These are phyloP conservation scores for Pyrenochaeta sp. DNA, from an alignment of 2,329 filamentous ascomycete species.

Conservation along the genomic window DNA sequence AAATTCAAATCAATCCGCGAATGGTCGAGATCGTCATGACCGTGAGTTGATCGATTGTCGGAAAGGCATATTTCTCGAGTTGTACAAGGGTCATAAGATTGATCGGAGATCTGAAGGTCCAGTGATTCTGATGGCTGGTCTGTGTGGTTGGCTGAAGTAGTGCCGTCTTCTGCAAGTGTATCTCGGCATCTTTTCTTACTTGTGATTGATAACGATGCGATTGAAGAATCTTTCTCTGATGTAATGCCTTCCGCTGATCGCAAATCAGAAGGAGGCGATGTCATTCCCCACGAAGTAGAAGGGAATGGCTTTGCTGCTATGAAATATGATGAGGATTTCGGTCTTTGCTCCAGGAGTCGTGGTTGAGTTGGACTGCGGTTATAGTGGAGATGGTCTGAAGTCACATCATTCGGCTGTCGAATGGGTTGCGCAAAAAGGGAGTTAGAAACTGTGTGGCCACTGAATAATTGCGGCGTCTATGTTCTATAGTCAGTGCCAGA, in stretches of 20 bases:
- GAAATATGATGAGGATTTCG: neutral
- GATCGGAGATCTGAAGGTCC: neutral
- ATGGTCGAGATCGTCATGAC: neutral
- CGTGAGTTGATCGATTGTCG: neutral
- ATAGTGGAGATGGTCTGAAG: too few relatives aligned
- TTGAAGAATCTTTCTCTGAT: neutral
- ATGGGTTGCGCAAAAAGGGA: neutral
- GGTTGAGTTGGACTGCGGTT: neutral
- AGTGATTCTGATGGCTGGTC: neutral
- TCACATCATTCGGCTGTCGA: too few relatives aligned
- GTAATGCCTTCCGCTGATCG: neutral
- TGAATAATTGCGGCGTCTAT: neutral
- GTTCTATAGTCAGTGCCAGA: neutral
- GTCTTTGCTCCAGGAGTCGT: neutral
- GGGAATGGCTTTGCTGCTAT: neutral
- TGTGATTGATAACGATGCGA: neutral
- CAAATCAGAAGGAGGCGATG: neutral
- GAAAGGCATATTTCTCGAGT: neutral
- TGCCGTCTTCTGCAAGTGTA: neutral
- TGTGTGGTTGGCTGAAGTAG: too few relatives aligned
- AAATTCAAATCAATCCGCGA: neutral
- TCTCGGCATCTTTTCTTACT: neutral
- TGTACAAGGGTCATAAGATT: neutral
- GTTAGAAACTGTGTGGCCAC: neutral
- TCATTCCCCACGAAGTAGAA: neutral